phyloP scores from a whole-genome alignment of 2,329 filamentous ascomycete genomes.

The Apiospora rasikravindrae region DNA sequence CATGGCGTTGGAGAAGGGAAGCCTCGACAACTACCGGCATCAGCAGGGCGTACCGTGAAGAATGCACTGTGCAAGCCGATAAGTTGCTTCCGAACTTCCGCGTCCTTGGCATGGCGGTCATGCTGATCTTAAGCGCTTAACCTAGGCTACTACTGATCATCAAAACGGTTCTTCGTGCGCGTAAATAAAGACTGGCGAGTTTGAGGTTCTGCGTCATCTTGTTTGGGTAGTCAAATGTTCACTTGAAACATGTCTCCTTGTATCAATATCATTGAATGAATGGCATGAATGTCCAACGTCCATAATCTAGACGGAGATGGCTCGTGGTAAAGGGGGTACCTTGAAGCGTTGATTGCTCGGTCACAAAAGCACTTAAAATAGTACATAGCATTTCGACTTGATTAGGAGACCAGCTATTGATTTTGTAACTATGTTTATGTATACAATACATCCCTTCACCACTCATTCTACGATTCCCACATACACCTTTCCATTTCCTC shows the following conservation, averaged over 20 bases:
- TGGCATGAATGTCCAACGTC: not conserved
- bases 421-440: not conserved
- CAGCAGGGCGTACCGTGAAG: constrained; percentile 7
- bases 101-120: not conserved
- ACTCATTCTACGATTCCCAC: not conserved
- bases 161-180: not conserved
- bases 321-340: not conserved
- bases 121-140: not conserved
- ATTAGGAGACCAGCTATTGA: no score
- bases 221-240: not conserved
- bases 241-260: not conserved
- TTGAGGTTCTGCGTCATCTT: not conserved
- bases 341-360: not conserved
- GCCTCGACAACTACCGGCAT: not conserved
- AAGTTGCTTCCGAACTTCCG: constrained; percentile 10
- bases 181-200: not conserved
- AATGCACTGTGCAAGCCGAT: constrained; percentile 1
- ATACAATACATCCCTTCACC: not conserved
- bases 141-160: not conserved
- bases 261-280: not conserved
- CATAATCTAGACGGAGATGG: not conserved
- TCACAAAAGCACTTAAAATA: no score
- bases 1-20: not conserved
- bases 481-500: no score
- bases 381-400: not conserved